These are phyloP conservation scores for Fusarium sp. DNA, from an alignment of 2,329 filamentous ascomycete species.

Conservation along the genomic window DNA sequence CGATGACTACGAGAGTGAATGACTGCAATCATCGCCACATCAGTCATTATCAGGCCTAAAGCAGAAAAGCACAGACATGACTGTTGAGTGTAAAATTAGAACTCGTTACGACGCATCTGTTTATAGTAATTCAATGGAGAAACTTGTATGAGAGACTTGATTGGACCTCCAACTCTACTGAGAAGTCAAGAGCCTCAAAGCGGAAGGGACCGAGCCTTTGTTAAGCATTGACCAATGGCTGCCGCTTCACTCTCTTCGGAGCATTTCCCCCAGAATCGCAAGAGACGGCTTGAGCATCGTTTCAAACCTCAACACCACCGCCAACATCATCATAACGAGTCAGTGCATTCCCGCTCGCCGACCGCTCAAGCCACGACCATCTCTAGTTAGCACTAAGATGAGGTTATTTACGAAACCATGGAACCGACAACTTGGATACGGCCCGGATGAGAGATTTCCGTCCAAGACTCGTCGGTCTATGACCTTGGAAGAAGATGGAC, in stretches of 20 bases:
- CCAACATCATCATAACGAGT: constrained; percentile 10
- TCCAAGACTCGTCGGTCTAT: not conserved
- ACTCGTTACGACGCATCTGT: not conserved
- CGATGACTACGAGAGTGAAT: not conserved
- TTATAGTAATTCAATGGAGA: not conserved
- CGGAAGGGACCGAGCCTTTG: constrained; percentile 18
- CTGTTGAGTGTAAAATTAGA: not conserved
- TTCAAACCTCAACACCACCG: not conserved
- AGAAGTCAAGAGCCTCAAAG: not conserved
- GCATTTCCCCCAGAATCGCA: not conserved
- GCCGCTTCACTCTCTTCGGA: not conserved
- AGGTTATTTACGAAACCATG: not conserved
- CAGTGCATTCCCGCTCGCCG: constrained; percentile 21
- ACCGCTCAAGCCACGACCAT: not conserved
- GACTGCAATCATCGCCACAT: not conserved
- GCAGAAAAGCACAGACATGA: not conserved
- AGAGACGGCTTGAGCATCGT: not conserved
- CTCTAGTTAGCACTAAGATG: constrained; percentile 1
- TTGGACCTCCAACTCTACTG: not conserved
- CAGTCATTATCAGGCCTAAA: not conserved
- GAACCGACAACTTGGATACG: not conserved
- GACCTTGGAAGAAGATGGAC: not conserved
- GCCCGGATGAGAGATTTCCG: not conserved
- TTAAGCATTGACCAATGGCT: constrained; percentile 3
- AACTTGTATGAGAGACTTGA: not conserved